Conservation (phyloP, 371 early-diverging fungal species). For the Rhizopus arrhizus region DNA sequence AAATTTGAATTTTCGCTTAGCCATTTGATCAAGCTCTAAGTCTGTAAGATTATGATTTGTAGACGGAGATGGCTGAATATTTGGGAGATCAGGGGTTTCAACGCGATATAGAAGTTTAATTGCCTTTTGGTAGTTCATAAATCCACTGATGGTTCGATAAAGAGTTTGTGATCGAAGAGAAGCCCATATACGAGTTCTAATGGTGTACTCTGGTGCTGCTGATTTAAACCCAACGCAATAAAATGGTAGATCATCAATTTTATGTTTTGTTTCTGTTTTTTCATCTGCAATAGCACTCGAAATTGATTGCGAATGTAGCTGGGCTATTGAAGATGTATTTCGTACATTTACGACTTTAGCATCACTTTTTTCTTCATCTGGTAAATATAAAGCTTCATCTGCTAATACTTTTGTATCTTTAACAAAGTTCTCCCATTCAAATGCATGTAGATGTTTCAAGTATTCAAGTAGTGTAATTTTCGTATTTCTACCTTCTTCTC, state of each 20-base stretch:
- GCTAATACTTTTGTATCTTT: constrained; percentile 83
- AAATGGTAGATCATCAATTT: constrained; percentile 77
- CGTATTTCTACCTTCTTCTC: constrained; percentile 82
- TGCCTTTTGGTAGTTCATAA: constrained; percentile 89
- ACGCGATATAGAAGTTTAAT: constrained; percentile 80
- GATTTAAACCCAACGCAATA: constrained; percentile 84
- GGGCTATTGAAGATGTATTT: background rate
- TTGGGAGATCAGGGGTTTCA: constrained; percentile 70
- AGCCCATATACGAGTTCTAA: constrained; percentile 90
- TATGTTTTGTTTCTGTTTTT: constrained; percentile 42
- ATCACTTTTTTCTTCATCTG: constrained; percentile 47
- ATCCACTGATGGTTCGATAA: constrained; percentile 86
- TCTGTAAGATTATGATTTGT: constrained; percentile 66
- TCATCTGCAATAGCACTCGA: constrained; percentile 24
- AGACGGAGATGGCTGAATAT: constrained; percentile 63
- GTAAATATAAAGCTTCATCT: constrained; percentile 26
- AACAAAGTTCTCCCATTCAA: constrained; percentile 92
- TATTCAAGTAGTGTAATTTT: constrained; percentile 86
- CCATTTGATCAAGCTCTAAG: constrained; percentile 64
- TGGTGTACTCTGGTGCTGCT: constrained; percentile 78
- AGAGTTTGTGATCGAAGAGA: constrained; percentile 87
- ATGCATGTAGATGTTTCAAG: constrained; percentile 79
- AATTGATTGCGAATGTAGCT: background rate
- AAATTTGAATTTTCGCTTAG: constrained; percentile 81
- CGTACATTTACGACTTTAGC: background rate